Base-by-base conservation (phyloP, 345 rosid genomes). In the Citrus mangshanensis region DNA sequence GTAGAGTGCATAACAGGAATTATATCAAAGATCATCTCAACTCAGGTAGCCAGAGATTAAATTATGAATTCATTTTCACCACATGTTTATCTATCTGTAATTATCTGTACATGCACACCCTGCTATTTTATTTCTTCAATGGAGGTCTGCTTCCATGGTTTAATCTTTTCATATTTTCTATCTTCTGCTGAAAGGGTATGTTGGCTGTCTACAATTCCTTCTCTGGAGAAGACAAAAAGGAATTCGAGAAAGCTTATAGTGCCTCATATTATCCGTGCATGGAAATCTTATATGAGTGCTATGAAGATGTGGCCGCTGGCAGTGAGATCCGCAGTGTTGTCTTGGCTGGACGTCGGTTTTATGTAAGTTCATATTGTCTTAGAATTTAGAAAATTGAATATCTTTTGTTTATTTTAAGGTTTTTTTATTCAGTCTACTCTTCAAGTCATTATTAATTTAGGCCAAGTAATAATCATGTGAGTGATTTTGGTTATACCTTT, bases 1-100 rank as follows among this genome's bases (percentile, higher is more conserved):
- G 98, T 95, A 27, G 98, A 95, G 90, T 85, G 98, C 87, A 86
- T 95, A 68, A 93, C 97, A 3, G 98, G 98, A 83, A 90, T 76
- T 55, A 84, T 93, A 37, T 93, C 98, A 1, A 93, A 81, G 81
- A 92, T 89, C 67, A 93, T 95, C 81, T 95, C 98, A 63, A 92
- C 97, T 22, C 79, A 93, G 97, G 97, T 95, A 64, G 42, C 55
- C 70, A 46, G 32, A 12, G 46, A 28, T 30, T 10, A 54, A 46
- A 19, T 46, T 75, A 19, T 75, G 59, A 38, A 63, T 63, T 46
- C 68, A 42, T 30, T 64, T 64, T 63, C 46, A 21, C 70, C 75
- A 55, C 34, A 56, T 68, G 22, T 67, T 63, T 63, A 19, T 63
- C 42, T 34, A 18, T 64, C 22, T 32, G 56, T 18, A 22, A 1